Evolutionary conservation across 2,329 filamentous ascomycete genomes (phyloP).

Genomic region (Bertia moriformis): DNA sequence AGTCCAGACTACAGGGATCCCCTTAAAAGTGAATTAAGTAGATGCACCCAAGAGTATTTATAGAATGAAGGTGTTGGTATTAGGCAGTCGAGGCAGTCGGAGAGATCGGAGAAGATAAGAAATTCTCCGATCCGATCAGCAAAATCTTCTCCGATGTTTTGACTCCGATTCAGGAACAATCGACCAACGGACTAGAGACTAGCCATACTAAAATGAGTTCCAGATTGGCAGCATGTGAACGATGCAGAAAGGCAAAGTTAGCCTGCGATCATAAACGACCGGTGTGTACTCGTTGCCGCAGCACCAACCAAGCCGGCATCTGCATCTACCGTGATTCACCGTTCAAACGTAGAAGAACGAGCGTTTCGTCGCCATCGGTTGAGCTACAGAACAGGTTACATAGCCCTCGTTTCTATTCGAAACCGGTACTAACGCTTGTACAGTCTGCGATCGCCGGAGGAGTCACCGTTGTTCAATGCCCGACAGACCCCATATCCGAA

Average conservation of each 20-base stretch:
- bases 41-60: no score
- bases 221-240: constrained; percentile 11
- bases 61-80: no score
- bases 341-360: background rate
- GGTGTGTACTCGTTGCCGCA: constrained; percentile 10
- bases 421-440: background rate
- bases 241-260: constrained; percentile 12
- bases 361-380: no score
- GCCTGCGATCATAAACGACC: constrained; percentile 12
- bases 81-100: no score
- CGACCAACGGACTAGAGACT: no score
- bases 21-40: no score
- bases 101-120: no score
- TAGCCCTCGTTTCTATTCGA: background rate
- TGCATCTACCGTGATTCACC: background rate
- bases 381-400: background rate
- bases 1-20: no score
- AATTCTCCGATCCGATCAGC: no score
- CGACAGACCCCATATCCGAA: constrained; percentile 12
- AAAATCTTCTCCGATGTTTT: no score
- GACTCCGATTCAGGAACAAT: no score
- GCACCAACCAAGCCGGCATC: background rate
- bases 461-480: background rate
- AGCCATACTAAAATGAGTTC: no score
- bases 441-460: background rate